Conservation (phyloP, 2,329 filamentous ascomycete genomes). For the Cladosporium sp. region DNA sequence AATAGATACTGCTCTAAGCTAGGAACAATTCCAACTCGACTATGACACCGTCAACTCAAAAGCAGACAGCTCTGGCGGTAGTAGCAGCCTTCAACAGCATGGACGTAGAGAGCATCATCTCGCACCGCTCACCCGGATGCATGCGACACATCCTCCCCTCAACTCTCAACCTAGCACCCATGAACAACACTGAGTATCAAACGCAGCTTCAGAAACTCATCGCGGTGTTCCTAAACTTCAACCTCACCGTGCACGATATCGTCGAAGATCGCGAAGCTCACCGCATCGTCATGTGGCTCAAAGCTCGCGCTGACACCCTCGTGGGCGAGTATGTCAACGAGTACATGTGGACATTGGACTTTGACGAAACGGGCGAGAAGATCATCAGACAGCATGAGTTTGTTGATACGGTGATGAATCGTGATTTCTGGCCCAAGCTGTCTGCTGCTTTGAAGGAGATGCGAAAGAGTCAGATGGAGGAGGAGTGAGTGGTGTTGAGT, state of each 20-base stretch:
- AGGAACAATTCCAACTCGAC: neutral
- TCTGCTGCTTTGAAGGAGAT: slow-evolving; percentile 21
- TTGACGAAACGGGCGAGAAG: slow-evolving; percentile 23
- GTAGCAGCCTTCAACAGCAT: slow-evolving; percentile 36
- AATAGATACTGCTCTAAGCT: neutral
- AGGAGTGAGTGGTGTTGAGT: neutral
- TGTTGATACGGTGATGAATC: slow-evolving; percentile 24
- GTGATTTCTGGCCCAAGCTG: slow-evolving; percentile 27
- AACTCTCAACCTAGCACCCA: slow-evolving; percentile 27
- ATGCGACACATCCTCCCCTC: slow-evolving; percentile 32
- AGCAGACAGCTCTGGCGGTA: slow-evolving; percentile 33
- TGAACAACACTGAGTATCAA: slow-evolving; percentile 25
- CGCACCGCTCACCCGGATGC: slow-evolving; percentile 32
- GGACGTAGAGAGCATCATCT: slow-evolving; percentile 33
- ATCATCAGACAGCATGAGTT: slow-evolving; percentile 25
- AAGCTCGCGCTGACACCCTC: slow-evolving; percentile 35
- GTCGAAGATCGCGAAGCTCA: slow-evolving; percentile 33
- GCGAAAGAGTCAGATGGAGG: slow-evolving; percentile 5
- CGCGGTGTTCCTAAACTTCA: slow-evolving; percentile 36
- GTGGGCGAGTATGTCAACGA: slow-evolving; percentile 26
- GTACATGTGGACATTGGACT: slow-evolving; percentile 28
- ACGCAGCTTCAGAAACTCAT: slow-evolving; percentile 29
- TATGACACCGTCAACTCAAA: slow-evolving; percentile 25
- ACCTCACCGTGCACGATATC: slow-evolving; percentile 33
- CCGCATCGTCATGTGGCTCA: slow-evolving; percentile 37